Evolutionary conservation across 129 eudicot species (phyloP).

Genomic region (Mikania micrantha): DNA sequence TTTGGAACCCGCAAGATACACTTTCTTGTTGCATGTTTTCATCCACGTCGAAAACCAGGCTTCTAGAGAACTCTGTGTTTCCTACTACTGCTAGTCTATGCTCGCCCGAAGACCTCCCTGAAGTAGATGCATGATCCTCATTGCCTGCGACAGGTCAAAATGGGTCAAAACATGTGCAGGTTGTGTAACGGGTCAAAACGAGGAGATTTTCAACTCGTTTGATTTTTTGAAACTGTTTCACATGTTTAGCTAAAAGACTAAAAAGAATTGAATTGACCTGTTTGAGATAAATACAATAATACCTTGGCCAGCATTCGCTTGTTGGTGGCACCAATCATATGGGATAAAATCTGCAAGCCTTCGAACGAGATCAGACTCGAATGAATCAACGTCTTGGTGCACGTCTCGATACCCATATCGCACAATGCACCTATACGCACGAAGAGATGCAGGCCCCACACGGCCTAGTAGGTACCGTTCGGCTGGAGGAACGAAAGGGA

Average conservation of each 20-base stretch:
- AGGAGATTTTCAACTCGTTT: background rate
- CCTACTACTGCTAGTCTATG: slow-evolving; percentile 57
- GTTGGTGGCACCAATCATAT: slow-evolving; percentile 47
- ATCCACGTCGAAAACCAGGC: slow-evolving; percentile 48
- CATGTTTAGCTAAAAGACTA: background rate
- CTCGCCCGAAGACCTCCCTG: slow-evolving; percentile 42
- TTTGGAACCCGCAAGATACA: slow-evolving; percentile 59
- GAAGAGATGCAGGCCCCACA: slow-evolving; percentile 67
- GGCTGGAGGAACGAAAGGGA: slow-evolving; percentile 69
- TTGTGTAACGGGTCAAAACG: background rate
- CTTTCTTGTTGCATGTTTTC: slow-evolving; percentile 56
- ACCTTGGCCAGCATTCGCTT: slow-evolving; percentile 22
- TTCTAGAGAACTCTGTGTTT: slow-evolving; percentile 22
- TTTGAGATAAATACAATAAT: background rate
- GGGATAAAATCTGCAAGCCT: slow-evolving; percentile 56
- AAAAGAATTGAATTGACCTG: background rate
- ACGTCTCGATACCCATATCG: slow-evolving; percentile 91
- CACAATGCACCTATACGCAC: slow-evolving; percentile 81
- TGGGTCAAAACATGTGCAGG: background rate
- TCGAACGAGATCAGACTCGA: slow-evolving; percentile 67
- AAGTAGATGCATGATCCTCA: slow-evolving; percentile 29
- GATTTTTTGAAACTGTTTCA: background rate
- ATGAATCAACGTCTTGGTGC: slow-evolving; percentile 82
- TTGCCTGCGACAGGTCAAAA: too few species aligned
- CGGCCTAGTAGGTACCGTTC: slow-evolving; percentile 80